Evolutionary conservation across 345 rosid genomes (phyloP).

Genomic region (Sonneratia caseolaris): DNA sequence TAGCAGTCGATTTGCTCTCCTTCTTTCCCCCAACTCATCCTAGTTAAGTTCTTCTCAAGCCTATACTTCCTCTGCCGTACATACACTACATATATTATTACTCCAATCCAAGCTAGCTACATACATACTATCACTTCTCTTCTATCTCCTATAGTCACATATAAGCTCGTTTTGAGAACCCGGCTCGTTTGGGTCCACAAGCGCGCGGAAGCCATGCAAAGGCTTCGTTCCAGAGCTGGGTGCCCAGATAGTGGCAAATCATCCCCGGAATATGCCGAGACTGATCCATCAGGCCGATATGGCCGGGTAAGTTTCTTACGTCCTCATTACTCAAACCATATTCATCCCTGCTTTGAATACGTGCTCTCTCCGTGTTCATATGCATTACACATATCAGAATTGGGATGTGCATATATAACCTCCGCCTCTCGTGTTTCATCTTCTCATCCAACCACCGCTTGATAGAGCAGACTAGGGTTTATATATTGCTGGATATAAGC

Average conservation of each 20-base stretch:
- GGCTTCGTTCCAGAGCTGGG: slow-evolving; percentile 21
- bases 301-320: slow-evolving; percentile 59
- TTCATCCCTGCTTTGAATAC: too few relatives aligned
- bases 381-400: too few relatives aligned
- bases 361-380: too few relatives aligned
- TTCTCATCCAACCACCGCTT: too few relatives aligned
- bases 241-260: slow-evolving; percentile 21
- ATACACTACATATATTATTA: background rate
- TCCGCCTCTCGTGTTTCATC: too few relatives aligned
- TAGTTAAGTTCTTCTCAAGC: background rate
- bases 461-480: too few relatives aligned
- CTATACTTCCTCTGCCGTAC: background rate
- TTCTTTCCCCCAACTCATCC: background rate
- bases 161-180: slow-evolving; percentile 1
- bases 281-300: slow-evolving; percentile 82
- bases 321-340: too few relatives aligned
- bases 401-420: too few relatives aligned
- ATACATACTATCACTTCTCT: background rate
- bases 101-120: slow-evolving; percentile 1
- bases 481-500: too few relatives aligned
- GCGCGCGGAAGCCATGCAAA: slow-evolving; percentile 29
- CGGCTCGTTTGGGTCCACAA: background rate
- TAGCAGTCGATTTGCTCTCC: slow-evolving; percentile 20
- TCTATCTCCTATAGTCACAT: background rate
- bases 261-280: slow-evolving; percentile 48